Conservation (phyloP, 768 basidiomycete genomes). For the Suillus clintonianus region DNA sequence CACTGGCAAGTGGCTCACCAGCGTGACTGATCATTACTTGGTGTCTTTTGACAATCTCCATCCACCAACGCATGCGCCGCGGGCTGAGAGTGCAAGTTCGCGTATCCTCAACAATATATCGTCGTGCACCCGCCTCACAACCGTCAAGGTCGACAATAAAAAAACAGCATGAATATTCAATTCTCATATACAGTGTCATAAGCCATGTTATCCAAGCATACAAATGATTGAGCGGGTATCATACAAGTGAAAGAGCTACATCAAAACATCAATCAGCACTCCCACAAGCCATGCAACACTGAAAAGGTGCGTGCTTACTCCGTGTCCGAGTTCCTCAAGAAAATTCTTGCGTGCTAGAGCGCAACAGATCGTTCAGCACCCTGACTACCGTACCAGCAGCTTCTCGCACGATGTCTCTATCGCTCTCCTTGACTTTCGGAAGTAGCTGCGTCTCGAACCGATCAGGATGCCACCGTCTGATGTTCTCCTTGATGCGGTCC, state of each 20-base stretch:
- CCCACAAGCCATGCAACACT: not conserved
- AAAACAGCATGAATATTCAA: not conserved
- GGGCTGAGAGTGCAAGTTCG: not conserved
- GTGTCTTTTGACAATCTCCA: not conserved
- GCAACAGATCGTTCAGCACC: conserved; percentile 70
- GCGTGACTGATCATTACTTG: too few relatives aligned
- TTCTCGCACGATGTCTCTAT: conserved; percentile 66
- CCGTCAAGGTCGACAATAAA: not conserved
- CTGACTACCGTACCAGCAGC: conserved; percentile 76
- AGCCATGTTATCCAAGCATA: conserved; percentile 20
- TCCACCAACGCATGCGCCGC: not conserved
- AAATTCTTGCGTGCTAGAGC: conserved; percentile 42
- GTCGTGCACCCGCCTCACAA: not conserved
- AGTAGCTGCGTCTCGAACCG: conserved; percentile 74
- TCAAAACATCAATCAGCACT: conserved; percentile 10
- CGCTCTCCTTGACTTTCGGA: conserved; percentile 60
- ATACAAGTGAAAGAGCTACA: conserved; percentile 23
- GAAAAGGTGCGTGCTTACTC: conserved; percentile 24
- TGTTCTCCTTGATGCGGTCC: conserved; percentile 75
- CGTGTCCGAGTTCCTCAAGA: conserved; percentile 30
- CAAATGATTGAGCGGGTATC: conserved; percentile 34
- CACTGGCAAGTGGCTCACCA: not conserved
- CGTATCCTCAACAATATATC: not conserved
- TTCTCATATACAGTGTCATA: conserved; percentile 3
- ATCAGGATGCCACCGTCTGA: conserved; percentile 82